phyloP scores from a whole-genome alignment of 1,139 yeast species.

The Suhomyces bolitotheri region DNA sequence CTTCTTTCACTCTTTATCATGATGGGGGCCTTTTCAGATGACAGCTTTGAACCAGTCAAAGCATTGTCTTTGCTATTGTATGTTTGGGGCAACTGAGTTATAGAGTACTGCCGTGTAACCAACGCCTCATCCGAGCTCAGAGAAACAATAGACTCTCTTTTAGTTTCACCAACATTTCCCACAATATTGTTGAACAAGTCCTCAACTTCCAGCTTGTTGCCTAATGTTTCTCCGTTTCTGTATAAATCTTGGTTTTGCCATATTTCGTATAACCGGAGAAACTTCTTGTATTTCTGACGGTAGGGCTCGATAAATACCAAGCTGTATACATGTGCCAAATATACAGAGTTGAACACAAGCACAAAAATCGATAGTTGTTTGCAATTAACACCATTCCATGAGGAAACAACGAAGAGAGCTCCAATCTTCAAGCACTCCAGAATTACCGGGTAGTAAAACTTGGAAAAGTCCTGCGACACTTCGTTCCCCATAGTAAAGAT shows the following conservation, averaged over 20 bases:
- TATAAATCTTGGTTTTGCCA: slow-evolving; percentile 18
- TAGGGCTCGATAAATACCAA: slow-evolving; percentile 13
- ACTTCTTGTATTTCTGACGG: slow-evolving; percentile 14
- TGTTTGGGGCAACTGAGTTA: slow-evolving; percentile 13
- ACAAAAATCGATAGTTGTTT: slow-evolving; percentile 16
- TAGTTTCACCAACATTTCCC: slow-evolving; percentile 8
- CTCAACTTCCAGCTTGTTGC: slow-evolving; percentile 10
- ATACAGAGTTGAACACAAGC: slow-evolving; percentile 12
- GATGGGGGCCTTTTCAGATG: background rate
- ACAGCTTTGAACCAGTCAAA: background rate
- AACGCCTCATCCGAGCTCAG: slow-evolving; percentile 16
- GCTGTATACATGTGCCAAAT: slow-evolving; percentile 4
- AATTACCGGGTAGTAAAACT: slow-evolving; percentile 18
- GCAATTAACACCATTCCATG: slow-evolving; percentile 9
- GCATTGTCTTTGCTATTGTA: slow-evolving; percentile 9
- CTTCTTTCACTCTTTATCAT: background rate
- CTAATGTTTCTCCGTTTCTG: slow-evolving; percentile 10
- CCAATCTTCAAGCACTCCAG: slow-evolving; percentile 16
- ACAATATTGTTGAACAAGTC: slow-evolving; percentile 14
- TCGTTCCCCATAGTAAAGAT: slow-evolving; percentile 14
- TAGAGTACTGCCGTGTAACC: slow-evolving; percentile 8
- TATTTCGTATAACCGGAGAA: slow-evolving; percentile 17
- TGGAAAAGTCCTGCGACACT: slow-evolving; percentile 9
- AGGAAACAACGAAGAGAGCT: slow-evolving; percentile 12
- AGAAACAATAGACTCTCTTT: slow-evolving; percentile 14